Evolutionary conservation across 75 land plant genomes (phyloP), one percentile per base, ranked within the genome.

Genomic region (Cryptomeria japonica): DNA sequence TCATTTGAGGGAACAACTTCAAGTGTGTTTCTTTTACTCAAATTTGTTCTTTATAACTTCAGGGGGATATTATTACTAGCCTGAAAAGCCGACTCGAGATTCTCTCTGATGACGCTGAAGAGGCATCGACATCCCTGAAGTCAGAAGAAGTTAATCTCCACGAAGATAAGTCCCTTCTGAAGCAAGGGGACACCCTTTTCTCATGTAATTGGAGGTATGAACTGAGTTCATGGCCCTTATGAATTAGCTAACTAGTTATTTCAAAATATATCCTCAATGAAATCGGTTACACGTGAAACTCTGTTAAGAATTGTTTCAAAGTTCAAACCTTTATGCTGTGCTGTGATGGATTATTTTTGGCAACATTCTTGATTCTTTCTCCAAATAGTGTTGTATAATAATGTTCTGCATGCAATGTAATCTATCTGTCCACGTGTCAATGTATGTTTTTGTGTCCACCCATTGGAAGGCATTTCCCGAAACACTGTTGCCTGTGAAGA

Each of bases 41-140:
- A 58, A 25, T 28, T n/a, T 42, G 28, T 7, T 72, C 16, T 87
- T 87, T 10, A 87, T 41, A 37, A 83, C 16, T 87, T 61, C 87
- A 97, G 99, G 93, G 55, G 0, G 99, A 97, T 87, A 92, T 97
- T 73, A 90, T 95, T 19, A 88, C 85, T 44, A 96, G 94, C 89
- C 87, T 97, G 87, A 91, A 86, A 86, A 93, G 94, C 85, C 93
- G 97, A 87, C 87, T 97, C 76, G 99, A 96, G 86, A 93, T 97
- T 25, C 88, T 97, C 10, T 91, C 84, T 90, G 97, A 97, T 83
- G 96, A 94, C 64, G 92, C 90, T 84, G 97, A 97, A 64, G 90
- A 80, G 84, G 84, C 49, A 1, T 41, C 3, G 12, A 22, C 49
- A n/a, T 41, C 49, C 19, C 38, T 41, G 38, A 38, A 10, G 8